Evolutionary conservation across 192 early-diverging fungal species (phyloP).

Genomic region (Irineochytrium annulatum): DNA sequence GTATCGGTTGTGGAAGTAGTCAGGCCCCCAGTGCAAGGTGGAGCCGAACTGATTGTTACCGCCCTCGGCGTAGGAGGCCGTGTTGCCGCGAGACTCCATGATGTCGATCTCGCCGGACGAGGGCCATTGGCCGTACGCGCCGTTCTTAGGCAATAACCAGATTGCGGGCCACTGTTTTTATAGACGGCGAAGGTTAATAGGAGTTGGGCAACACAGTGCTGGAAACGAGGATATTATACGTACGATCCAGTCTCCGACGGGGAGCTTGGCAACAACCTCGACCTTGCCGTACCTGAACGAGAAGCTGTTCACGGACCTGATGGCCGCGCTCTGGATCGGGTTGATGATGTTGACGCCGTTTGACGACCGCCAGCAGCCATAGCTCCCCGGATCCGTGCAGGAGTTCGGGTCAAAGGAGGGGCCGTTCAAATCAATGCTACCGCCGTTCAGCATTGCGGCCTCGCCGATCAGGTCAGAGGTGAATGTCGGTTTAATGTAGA

Average conservation of each 20-base stretch:
- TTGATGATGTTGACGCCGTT: slow-evolving; percentile 50
- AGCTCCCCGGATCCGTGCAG: slow-evolving; percentile 27
- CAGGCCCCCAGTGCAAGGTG: slow-evolving; percentile 65
- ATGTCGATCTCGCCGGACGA: slow-evolving; percentile 60
- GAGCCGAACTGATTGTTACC: slow-evolving; percentile 38
- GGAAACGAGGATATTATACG: no score
- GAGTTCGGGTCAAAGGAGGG: background rate
- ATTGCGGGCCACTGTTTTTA: no score
- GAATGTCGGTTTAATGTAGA: slow-evolving; percentile 59
- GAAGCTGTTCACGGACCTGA: slow-evolving; percentile 41
- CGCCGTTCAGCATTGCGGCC: slow-evolving; percentile 33
- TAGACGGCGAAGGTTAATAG: no score
- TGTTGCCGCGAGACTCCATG: slow-evolving; percentile 56
- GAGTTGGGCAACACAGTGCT: no score
- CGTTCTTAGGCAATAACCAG: slow-evolving; percentile 58
- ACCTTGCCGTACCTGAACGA: slow-evolving; percentile 54
- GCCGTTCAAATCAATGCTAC: slow-evolving; percentile 28
- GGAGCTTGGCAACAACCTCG: slow-evolving; percentile 53
- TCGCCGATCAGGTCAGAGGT: slow-evolving; percentile 50
- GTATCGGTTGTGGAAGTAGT: slow-evolving; percentile 39
- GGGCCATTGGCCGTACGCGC: slow-evolving; percentile 56
- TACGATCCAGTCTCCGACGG: slow-evolving; percentile 45
- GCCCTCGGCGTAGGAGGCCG: slow-evolving; percentile 14
- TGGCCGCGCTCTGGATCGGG: slow-evolving; percentile 53
- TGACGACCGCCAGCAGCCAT: slow-evolving; percentile 7